phyloP scores from a whole-genome alignment of 495 filamentous ascomycete genomes.

The Lasiosphaeriaceae sp. region DNA sequence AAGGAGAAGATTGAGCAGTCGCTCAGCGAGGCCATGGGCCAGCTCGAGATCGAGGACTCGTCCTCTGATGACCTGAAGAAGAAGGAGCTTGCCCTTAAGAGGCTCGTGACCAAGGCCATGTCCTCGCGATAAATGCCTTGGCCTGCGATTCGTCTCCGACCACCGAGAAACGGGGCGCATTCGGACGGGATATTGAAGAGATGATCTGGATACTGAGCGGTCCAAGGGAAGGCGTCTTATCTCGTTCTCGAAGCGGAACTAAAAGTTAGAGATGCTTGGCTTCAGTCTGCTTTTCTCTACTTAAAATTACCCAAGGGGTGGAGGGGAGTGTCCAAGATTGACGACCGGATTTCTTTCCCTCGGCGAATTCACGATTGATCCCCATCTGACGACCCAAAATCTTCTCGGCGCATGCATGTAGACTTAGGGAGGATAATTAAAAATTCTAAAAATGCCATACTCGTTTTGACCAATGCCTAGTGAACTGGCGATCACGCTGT shows the following conservation, averaged over 20 bases:
- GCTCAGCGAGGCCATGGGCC: conserved; percentile 48
- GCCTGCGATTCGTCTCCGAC: conserved; percentile 28
- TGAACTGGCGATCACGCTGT: too few species aligned
- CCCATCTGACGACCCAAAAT: conserved; percentile 30
- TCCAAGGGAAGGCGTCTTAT: conserved; percentile 31
- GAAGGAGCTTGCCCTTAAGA: conserved; percentile 98
- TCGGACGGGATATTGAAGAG: conserved; percentile 24
- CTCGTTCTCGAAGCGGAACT: conserved; percentile 25
- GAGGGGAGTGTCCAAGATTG: conserved; percentile 35
- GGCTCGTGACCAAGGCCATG: conserved; percentile 96
- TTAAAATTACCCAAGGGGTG: conserved; percentile 20
- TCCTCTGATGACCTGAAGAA: conserved; percentile 95
- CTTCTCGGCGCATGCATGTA: conserved; percentile 43
- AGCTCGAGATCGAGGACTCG: conserved; percentile 59
- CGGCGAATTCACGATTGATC: conserved; percentile 27
- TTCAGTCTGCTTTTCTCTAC: conserved; percentile 26
- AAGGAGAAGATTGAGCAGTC: conserved; percentile 99
- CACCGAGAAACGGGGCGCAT: conserved; percentile 29
- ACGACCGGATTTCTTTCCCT: conserved; percentile 31
- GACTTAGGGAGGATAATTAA: conserved; percentile 38
- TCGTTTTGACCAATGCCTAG: background rate
- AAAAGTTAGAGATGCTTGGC: conserved; percentile 20
- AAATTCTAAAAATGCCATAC: conserved; percentile 21
- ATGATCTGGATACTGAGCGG: conserved; percentile 20
- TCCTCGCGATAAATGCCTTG: conserved; percentile 65